Percentiles rank a stretch among this genome's conserved stretches.
Conservation (phyloP, 306 rosid species). For the Dryas octopetala region DNA sequence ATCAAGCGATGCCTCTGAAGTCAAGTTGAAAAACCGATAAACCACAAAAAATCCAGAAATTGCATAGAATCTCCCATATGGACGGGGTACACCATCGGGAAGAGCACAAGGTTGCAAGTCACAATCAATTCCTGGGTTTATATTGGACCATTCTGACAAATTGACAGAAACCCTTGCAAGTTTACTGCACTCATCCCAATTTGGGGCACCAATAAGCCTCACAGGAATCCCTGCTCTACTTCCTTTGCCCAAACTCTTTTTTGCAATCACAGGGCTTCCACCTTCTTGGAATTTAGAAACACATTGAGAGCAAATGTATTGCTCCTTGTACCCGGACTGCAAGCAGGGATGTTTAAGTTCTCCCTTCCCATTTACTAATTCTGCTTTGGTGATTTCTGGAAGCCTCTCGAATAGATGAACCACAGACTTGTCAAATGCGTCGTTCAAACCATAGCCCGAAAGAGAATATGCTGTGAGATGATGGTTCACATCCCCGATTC, state of each 20-base stretch:
- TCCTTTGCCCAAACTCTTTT: slow-evolving; percentile 31
- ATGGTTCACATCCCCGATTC: slow-evolving; percentile 77
- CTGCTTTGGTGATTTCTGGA: slow-evolving; percentile 36
- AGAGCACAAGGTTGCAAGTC: slow-evolving; percentile 82
- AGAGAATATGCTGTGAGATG: slow-evolving; percentile 93
- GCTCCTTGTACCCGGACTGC: slow-evolving; percentile 74
- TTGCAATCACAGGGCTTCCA: slow-evolving; percentile 43
- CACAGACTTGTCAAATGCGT: slow-evolving; percentile 88
- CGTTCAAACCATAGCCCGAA: slow-evolving; percentile 79
- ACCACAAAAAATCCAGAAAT: slow-evolving; percentile 95
- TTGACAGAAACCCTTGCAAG: slow-evolving; percentile 75
- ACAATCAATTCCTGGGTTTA: slow-evolving; percentile 62
- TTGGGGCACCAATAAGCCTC: slow-evolving; percentile 71
- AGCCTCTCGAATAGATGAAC: slow-evolving; percentile 52
- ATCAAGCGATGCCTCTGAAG: slow-evolving; percentile 73
- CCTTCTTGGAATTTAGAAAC: slow-evolving; percentile 31
- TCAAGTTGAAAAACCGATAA: slow-evolving; percentile 78
- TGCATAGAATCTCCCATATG: slow-evolving; percentile 72
- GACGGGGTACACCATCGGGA: slow-evolving; percentile 60
- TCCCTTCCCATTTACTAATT: slow-evolving; percentile 36
- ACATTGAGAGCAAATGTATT: slow-evolving; percentile 64
- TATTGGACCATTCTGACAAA: slow-evolving; percentile 80
- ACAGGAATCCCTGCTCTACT: slow-evolving; percentile 46
- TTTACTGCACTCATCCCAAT: slow-evolving; percentile 78
- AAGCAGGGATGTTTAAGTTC: slow-evolving; percentile 89